Base-by-base conservation (phyloP, 257 asterid species). In the Solanum rostratum region DNA sequence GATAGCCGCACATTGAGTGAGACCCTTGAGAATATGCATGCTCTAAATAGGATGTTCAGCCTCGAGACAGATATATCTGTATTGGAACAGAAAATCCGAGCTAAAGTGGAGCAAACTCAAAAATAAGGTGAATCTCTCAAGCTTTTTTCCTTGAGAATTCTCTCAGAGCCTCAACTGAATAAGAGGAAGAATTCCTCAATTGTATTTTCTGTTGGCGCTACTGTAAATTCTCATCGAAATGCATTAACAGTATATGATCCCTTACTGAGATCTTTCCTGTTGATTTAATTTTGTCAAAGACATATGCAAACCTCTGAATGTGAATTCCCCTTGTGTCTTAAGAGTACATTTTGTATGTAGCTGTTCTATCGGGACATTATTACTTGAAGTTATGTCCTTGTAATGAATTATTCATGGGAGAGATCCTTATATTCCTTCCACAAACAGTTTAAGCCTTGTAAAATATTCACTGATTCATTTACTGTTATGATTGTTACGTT, bases 11-110 rank as follows among this genome's bases (percentile, higher is more conserved):
- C 98, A 46, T 86, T 96, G 90, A 92, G 92, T 22, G 99, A 96
- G 90, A 96, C 98, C 6, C 95, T 95, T n/a, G 99, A 95, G 93
- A 95, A 95, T 84, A 94, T 95, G 98, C 97, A 95, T 62, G 98
- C 99, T 60, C 94, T 95, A 18, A 95, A 95, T 86, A 82, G 99
- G 84, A 94, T 95, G 99, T 95, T 95, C 86, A 89, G 86, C 86
- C 93, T 95, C 10, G 99, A 94, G 87, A 93, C 97, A 0, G 97
- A 95, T 87, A 90, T 94, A 43, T 95, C 99, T 0, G 93, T 93
- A 55, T 85, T 94, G 90, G 99, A 95, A 85, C 97, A 95, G 91
- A 95, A 95, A 89, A 91, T 95, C 81, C 92, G 97, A 59, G 95
- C 97, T 0, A 95, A 95, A 90, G 93, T 95, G 59, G 99, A 95